These are phyloP conservation scores for Coniochaeta hoffmannii DNA, from an alignment of 2,329 filamentous ascomycete genomes.

Conservation along the genomic window DNA sequence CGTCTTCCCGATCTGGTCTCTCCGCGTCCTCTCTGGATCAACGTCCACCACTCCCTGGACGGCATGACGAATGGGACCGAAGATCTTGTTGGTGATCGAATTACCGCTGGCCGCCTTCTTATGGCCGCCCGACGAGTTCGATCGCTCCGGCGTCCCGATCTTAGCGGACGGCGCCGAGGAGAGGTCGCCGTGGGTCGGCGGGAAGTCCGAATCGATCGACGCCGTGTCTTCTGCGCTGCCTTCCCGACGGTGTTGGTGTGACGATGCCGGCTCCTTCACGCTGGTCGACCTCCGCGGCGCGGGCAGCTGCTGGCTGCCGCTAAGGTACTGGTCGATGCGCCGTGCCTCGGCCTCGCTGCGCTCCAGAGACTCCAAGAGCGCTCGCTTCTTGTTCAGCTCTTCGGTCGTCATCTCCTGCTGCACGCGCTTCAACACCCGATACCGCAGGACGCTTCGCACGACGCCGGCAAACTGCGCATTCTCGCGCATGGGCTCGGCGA, in stretches of 20 bases:
- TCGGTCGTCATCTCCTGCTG: constrained; percentile 97
- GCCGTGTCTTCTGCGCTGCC: constrained; percentile 67
- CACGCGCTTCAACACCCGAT: constrained; percentile 85
- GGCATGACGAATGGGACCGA: constrained; percentile 89
- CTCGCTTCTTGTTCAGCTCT: constrained; percentile 80
- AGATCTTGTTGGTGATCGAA: constrained; percentile 89
- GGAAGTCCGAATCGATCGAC: constrained; percentile 94
- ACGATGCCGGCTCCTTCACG: constrained; percentile 44
- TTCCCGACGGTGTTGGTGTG: constrained; percentile 44
- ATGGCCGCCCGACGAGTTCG: constrained; percentile 46
- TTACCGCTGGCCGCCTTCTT: constrained; percentile 79
- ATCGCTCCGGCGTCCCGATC: constrained; percentile 59
- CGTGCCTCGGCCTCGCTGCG: constrained; percentile 87
- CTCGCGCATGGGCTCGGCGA: constrained; percentile 96
- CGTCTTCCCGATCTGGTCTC: constrained; percentile 94
- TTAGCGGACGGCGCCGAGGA: constrained; percentile 63
- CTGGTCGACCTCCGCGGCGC: constrained; percentile 62
- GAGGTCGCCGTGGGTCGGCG: constrained; percentile 73
- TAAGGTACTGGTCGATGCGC: constrained; percentile 88
- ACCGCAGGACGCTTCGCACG: constrained; percentile 80
- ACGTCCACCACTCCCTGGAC: constrained; percentile 95
- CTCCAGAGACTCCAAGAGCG: constrained; percentile 80
- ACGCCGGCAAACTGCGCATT: constrained; percentile 96
- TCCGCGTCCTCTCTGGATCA: constrained; percentile 84
- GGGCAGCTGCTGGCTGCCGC: constrained; percentile 56